Base-by-base conservation (phyloP, 2,329 filamentous ascomycete genomes). In the Zasmidium citrigriseum region DNA sequence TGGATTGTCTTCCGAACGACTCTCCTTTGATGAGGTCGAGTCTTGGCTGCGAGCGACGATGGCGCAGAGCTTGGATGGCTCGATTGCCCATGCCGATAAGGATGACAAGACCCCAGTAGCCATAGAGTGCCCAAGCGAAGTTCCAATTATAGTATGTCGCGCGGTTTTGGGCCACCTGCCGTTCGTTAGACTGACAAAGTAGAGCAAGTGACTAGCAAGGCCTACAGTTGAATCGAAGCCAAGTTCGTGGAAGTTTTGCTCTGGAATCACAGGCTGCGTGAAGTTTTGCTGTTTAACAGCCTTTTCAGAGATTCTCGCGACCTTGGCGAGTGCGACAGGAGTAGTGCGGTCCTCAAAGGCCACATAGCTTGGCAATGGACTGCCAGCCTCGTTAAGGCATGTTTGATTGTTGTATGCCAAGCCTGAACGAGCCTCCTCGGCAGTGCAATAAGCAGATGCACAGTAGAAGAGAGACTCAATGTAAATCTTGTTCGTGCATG, bases 51-150 rank as follows among this genome's bases (percentile, higher is more conserved):
- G 52, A 52, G 27, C n/a, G 52, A 47, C 20, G 46, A 44, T 48
- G n/a, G 41, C 20, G 27, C 12, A 18, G 45, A 12, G 24, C 22
- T 18, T 45, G 24, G 20, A 62, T 48, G 5, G 74, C 21, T 1
- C 72, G 73, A 54, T 70, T 64, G 1, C 69, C n/a, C 11, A 72
- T 72, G 2, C 75, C 77, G 2, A 74, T 47, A 0, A 71, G 54
- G 2, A 79, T 48, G 2, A 78, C 68, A 2, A 57, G 58, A 1
- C 67, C 70, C 77, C 77, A 80, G 58, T 76, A 79, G 1, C 66
- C 70, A 56, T 77, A 77, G 4, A 56, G 47, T 20, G 25, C 52
- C 34, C 18, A 34, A 41, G 29, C 20, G 29, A 22, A 52, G 5
- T 23, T 52, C 18, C 34, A 41, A 16, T 41, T 41, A 16, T 41